A percentile compares a stretch with the other conserved stretches of the same genome.
These are phyloP conservation scores for Ustilago loliicola DNA, from an alignment of 1,284 basidiomycete genomes.

Conservation along the genomic window DNA sequence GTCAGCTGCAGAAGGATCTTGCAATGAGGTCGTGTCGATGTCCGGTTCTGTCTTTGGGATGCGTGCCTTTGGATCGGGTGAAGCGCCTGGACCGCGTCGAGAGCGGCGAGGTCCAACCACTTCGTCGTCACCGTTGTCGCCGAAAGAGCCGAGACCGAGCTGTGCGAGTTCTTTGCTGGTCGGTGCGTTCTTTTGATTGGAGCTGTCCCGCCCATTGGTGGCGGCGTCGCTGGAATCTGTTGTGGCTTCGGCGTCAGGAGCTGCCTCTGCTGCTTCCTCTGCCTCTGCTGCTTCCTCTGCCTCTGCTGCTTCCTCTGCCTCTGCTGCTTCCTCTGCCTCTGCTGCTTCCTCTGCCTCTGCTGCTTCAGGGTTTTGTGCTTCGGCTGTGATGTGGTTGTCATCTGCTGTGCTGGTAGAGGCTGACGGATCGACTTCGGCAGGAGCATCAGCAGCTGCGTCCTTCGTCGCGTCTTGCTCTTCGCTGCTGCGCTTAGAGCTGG, in stretches of 20 bases:
- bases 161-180: constrained; percentile 57
- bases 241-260: constrained; percentile 7
- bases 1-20: constrained; percentile 12
- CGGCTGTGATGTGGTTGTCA: neutral
- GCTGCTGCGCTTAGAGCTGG: constrained; percentile 42
- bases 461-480: constrained; percentile 30
- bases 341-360: constrained; percentile 3
- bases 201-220: constrained; percentile 7
- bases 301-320: constrained; percentile 6
- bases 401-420: neutral
- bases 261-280: neutral
- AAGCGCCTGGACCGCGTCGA: constrained; percentile 45
- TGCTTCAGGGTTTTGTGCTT: neutral
- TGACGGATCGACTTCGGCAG: constrained; percentile 17
- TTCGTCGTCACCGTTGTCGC: constrained; percentile 51
- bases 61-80: constrained; percentile 41
- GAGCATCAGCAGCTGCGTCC: constrained; percentile 5
- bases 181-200: constrained; percentile 23
- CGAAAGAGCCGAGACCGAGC: constrained; percentile 51
- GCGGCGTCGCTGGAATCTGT: constrained; percentile 9
- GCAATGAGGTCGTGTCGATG: constrained; percentile 16
- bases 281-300: constrained; percentile 2
- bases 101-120: constrained; percentile 48
- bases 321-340: too few species aligned
- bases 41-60: constrained; percentile 42